Evolutionary conservation across 2,329 filamentous ascomycete species (phyloP).

Genomic region (Dactylellina drechsleri): DNA sequence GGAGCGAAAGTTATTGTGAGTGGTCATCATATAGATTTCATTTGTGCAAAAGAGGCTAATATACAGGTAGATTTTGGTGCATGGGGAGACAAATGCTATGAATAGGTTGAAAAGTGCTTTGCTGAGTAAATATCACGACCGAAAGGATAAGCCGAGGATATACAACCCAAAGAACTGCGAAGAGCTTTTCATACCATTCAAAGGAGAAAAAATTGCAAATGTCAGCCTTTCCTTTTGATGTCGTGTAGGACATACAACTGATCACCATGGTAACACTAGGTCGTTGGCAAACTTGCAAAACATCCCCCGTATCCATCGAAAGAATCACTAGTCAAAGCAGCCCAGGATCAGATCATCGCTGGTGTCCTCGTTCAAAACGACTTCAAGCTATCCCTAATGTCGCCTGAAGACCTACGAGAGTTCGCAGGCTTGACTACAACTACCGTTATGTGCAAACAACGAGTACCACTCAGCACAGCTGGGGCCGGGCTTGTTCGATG

Average conservation of each 20-base stretch:
- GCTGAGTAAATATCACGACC: constrained; percentile 86
- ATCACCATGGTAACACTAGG: constrained; percentile 61
- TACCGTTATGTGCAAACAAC: constrained; percentile 90
- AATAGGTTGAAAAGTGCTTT: constrained; percentile 95
- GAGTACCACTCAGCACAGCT: constrained; percentile 84
- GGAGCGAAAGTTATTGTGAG: constrained; percentile 89
- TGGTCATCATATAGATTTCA: constrained; percentile 58
- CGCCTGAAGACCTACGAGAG: constrained; percentile 91
- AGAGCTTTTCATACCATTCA: constrained; percentile 93
- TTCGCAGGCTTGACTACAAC: constrained; percentile 98
- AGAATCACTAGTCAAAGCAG: constrained; percentile 62
- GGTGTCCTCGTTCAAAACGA: constrained; percentile 97
- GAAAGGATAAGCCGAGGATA: constrained; percentile 84
- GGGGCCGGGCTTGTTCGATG: constrained; percentile 91
- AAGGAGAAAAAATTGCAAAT: constrained; percentile 92
- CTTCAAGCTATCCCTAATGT: constrained; percentile 97
- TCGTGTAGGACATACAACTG: constrained; percentile 1
- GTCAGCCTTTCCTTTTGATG: constrained; percentile 29
- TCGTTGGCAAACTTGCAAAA: constrained; percentile 91
- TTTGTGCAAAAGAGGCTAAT: constrained; percentile 56
- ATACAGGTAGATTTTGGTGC: constrained; percentile 80
- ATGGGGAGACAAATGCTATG: constrained; percentile 98
- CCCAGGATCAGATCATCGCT: constrained; percentile 74
- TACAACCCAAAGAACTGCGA: constrained; percentile 95
- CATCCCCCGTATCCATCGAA: constrained; percentile 69